Evolutionary conservation across 148 eudicot species (phyloP), one percentile per base, ranked within the genome.

Genomic region (Hydrangea macrophylla): DNA sequence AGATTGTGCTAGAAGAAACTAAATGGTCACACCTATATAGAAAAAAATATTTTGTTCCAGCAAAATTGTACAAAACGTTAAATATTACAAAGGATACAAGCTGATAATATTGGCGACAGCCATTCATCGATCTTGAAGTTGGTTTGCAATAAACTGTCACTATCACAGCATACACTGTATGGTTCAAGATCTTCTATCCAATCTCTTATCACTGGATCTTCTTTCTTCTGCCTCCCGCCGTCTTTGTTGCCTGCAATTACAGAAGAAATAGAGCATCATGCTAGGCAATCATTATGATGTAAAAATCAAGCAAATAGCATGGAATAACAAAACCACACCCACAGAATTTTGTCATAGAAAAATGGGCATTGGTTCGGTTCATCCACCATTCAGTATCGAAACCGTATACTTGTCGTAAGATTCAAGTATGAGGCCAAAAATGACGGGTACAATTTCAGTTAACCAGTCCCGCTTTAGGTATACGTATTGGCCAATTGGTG

Each of bases 191-290:
- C 92, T 79, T 75, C 86, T 82, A 17, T 90, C 93, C 18, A 68
- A 64, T 64, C 73, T 88, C 70, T 48, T 84, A 70, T 90, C 97
- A 78, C 86, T 86, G 27, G 88, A 83, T 68, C 84, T 77, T 76
- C 44, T 90, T 64, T 83, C 96, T 60, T 91, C 97, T 50, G 95
- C 97, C 77, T 88, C 95, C 63, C 83, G 73, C 44, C 95, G 85
- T 70, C 87, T 86, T 67, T 88, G 97, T 83, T 86, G 90, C 84
- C 95, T 91, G 80, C 70, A 70, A 71, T 67, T 64, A 69, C n/a
- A n/a, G n/a, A 32, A 42, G 48, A 0, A 9, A 15, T n/a, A 48
- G 17, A 15, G 53, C 18, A 42, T 42, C n/a, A n/a, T n/a, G n/a
- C n/a, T n/a, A n/a, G 53, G 7, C 17, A 48, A 48, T 48, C 23